phyloP scores from a whole-genome alignment of 495 filamentous ascomycete genomes.

The Gamarada debralockiae region DNA sequence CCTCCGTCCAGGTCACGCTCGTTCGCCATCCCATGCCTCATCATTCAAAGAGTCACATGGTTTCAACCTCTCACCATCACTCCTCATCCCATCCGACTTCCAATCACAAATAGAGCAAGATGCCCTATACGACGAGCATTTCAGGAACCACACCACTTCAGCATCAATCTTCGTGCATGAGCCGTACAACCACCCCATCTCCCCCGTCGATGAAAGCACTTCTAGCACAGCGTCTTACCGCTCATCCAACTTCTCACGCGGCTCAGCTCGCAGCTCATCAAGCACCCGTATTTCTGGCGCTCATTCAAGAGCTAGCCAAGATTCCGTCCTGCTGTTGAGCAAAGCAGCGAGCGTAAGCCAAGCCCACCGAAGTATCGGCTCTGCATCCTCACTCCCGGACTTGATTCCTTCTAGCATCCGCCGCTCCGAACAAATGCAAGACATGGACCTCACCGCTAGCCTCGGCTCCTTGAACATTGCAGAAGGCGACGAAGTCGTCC shows the following conservation, averaged over 20 bases:
- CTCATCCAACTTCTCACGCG: slow-evolving; percentile 23
- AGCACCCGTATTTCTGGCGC: slow-evolving; percentile 17
- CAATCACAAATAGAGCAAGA: slow-evolving; percentile 24
- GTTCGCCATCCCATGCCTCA: slow-evolving; percentile 39
- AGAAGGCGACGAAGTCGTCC: neutral
- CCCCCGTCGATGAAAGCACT: slow-evolving; percentile 18
- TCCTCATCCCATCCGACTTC: slow-evolving; percentile 44
- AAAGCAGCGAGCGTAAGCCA: slow-evolving; percentile 7
- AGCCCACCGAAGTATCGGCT: slow-evolving; percentile 19
- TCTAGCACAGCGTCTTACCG: slow-evolving; percentile 24
- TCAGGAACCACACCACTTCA: slow-evolving; percentile 6
- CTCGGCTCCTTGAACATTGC: neutral
- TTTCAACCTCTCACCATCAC: slow-evolving; percentile 49
- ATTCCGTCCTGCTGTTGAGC: slow-evolving; percentile 16
- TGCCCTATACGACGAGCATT: slow-evolving; percentile 18
- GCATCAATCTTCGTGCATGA: slow-evolving; percentile 15
- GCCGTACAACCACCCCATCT: slow-evolving; percentile 13
- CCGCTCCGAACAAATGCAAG: neutral
- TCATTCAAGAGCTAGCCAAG: slow-evolving; percentile 19
- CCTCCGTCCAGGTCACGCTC: slow-evolving; percentile 21
- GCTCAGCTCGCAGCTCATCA: slow-evolving; percentile 18
- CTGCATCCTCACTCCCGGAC: slow-evolving; percentile 24
- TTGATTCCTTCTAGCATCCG: slow-evolving; percentile 16
- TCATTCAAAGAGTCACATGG: slow-evolving; percentile 53
- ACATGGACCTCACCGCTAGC: neutral